Evolutionary conservation across 306 rosid genomes (phyloP), one percentile per base, ranked within the genome.

Genomic region (Citrullus amarus): DNA sequence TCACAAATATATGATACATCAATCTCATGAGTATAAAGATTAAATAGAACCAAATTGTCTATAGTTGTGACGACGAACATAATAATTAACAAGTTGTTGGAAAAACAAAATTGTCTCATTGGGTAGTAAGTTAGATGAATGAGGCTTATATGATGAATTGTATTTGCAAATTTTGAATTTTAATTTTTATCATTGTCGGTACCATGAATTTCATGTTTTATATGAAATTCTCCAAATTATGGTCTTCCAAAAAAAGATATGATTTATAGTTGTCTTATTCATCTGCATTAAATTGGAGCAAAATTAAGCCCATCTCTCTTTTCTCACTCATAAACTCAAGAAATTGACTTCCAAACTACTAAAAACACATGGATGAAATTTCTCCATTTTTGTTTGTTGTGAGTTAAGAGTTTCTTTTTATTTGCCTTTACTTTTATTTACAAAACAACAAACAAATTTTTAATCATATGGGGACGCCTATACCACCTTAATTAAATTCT

Each of bases 281-380:
- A 12, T 16, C 9, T 60, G 9, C 70, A 70, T 43, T 43, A 46
- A 46, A 44, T 44, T 44, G 11, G 46, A 46, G 76, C 38, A 34
- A 51, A 25, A 51, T 11, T 8, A 44, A 9, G 6, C 11, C 70
- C 44, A 63, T 43, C 8, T 48, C 54, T 43, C 46, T 43, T 7
- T 63, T 44, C 5, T 61, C 41, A 61, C 54, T 46, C 17, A 70
- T 44, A 70, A 46, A 22, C 2, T 70, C 57, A 46, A 72, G 43
- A 72, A 72, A 50, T 50, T 50, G 77, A 72, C 77, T 50, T 39
- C 60, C 7, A 72, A 72, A 72, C 77, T 15, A 72, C 77, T 50
- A 8, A 72, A 60, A 72, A 41, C 53, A 4, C 58, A 28, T 25
- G 43, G 77, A 46, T 70, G 38, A 0, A 70, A 70, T 6, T 70